phyloP scores from a whole-genome alignment of 106 monocot species.

The Cymbidium sinense region DNA sequence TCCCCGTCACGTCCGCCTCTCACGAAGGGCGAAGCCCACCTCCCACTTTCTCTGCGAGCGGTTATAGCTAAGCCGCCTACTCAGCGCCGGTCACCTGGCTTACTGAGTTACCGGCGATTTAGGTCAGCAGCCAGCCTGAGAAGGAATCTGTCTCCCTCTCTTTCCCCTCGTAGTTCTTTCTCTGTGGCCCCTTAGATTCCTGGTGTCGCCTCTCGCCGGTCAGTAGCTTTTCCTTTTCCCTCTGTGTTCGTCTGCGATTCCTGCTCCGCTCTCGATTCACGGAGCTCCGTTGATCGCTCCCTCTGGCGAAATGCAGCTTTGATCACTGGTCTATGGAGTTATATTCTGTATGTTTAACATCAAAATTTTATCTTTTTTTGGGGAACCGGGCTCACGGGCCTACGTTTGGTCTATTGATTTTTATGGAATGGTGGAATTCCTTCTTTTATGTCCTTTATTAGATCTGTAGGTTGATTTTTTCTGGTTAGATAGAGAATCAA shows the following conservation, averaged over 20 bases:
- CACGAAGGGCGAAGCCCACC: background rate
- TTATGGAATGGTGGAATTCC: background rate
- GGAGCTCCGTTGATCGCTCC: background rate
- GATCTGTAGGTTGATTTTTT: background rate
- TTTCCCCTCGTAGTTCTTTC: background rate
- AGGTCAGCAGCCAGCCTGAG: background rate
- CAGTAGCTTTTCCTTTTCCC: slow-evolving; percentile 9
- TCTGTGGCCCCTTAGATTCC: slow-evolving; percentile 7
- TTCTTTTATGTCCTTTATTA: background rate
- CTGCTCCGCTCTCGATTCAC: background rate
- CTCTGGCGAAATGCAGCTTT: slow-evolving; percentile 5
- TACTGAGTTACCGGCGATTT: slow-evolving; percentile 1
- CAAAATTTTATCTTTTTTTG: background rate
- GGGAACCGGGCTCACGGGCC: background rate
- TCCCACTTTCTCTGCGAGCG: background rate
- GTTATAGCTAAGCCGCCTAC: background rate
- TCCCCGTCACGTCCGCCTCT: background rate
- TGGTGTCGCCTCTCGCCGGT: background rate
- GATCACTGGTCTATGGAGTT: background rate
- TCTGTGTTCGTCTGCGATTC: background rate
- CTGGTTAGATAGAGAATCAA: background rate
- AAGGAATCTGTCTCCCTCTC: background rate
- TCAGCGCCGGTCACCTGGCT: background rate
- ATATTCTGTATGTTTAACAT: background rate
- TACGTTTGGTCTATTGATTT: background rate